Evolutionary conservation across 2,329 filamentous ascomycete species (phyloP), one percentile per base, ranked within the genome.

Genomic region (Colletotrichum navitas): DNA sequence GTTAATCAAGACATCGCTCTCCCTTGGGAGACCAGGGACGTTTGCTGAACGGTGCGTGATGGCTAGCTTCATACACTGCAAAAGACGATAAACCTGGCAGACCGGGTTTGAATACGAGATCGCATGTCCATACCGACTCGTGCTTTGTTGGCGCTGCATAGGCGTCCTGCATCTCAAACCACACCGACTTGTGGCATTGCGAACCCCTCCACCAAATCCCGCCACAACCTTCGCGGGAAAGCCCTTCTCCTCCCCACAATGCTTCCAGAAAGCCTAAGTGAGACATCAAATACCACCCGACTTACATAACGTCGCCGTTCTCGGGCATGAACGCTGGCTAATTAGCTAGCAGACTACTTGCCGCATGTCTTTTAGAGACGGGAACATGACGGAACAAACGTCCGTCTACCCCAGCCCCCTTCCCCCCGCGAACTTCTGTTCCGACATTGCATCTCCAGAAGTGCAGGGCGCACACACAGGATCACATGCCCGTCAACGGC

Each of bases 401-500:
- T n/a, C 29, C 18, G 18, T 36, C 26, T 34, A 54, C 45, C 68
- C 64, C 58, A 49, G 21, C 59, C 41, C 14, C 39, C 39, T 18
- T 18, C 21, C 58, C 39, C 43, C 12, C 66, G 47, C 54, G 54
- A 45, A 21, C 32, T 7, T 56, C 54, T 32, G 16, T 29, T 34
- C 39, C 49, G 49, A 32, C 45, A 39, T 24, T 45, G 41, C 60
- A 36, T 59, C 52, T 49, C 56, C 68, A 56, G 64, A 34, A 36
- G 43, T 49, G 43, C 32, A 51, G 52, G 39, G 56, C 41, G 43
- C 51, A 12, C 34, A 8, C 68, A 67, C 56, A 32, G 29, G 47
- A 68, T 65, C 69, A 69, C 65, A 59, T 69, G 69, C 69, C 24
- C 59, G 43, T 60, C 65, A 14, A 49, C n/a, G 45, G 34, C 32